Percentiles rank a stretch among this genome's conserved stretches.
These are phyloP conservation scores for Funneliformis geosporum DNA, from an alignment of 192 early-diverging fungal species.

Conservation along the genomic window DNA sequence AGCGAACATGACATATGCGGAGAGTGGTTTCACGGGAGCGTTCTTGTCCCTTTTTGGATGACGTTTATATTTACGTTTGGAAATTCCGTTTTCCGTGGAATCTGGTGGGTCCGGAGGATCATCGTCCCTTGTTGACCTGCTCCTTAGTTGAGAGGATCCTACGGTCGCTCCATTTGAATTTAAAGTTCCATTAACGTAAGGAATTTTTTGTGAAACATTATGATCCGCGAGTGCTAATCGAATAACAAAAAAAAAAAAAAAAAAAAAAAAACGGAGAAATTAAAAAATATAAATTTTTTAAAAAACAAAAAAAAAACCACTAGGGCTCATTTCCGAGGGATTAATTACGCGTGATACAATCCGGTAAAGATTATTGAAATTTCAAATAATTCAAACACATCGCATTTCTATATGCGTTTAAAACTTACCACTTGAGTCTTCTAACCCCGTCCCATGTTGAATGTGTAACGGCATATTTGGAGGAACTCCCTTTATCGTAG, in stretches of 20 bases:
- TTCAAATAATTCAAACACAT: too few relatives aligned
- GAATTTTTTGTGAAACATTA: not conserved
- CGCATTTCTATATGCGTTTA: not conserved
- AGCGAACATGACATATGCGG: constrained; percentile 53
- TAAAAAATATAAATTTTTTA: too few relatives aligned
- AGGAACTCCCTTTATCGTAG: constrained; percentile 38
- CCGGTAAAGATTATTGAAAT: not conserved
- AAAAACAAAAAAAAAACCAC: too few relatives aligned
- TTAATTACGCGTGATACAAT: too few relatives aligned
- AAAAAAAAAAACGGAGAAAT: too few relatives aligned
- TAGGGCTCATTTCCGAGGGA: too few relatives aligned
- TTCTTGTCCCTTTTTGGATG: constrained; percentile 52
- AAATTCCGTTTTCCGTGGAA: not conserved
- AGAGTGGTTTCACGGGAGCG: constrained; percentile 48
- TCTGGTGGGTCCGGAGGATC: not conserved
- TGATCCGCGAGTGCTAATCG: not conserved
- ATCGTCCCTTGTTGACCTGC: not conserved
- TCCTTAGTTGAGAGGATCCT: not conserved
- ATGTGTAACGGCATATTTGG: constrained; percentile 31
- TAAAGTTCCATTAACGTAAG: not conserved
- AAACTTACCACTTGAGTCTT: not conserved
- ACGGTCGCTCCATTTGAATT: not conserved
- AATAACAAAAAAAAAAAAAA: too few relatives aligned
- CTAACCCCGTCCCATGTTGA: not conserved
- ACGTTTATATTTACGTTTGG: constrained; percentile 49